These are phyloP conservation scores for Pisolithus microcarpus DNA, from an alignment of 768 basidiomycete species.

Conservation along the genomic window DNA sequence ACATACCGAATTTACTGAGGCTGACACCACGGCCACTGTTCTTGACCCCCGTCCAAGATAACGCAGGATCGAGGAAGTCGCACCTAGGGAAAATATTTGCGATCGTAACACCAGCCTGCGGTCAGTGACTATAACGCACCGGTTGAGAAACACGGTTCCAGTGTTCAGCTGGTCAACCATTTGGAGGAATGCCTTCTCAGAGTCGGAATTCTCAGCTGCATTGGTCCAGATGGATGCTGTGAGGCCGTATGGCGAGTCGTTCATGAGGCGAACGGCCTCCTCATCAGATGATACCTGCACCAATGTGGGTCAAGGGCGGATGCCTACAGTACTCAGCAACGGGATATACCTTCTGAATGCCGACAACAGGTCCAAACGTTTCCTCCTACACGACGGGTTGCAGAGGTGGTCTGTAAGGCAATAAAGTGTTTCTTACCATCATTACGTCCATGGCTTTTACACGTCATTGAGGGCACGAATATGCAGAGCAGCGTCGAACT, in stretches of 20 bases:
- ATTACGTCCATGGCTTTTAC: conserved; percentile 81
- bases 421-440: conserved; percentile 49
- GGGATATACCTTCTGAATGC: conserved; percentile 74
- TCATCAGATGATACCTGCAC: conserved; percentile 71
- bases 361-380: conserved; percentile 90
- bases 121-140: conserved; percentile 32
- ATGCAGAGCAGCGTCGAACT: not conserved
- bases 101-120: not conserved
- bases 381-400: conserved; percentile 47
- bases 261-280: conserved; percentile 88
- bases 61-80: conserved; percentile 87
- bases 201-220: conserved; percentile 48
- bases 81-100: conserved; percentile 38
- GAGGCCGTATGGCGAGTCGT: conserved; percentile 91
- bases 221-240: conserved; percentile 96
- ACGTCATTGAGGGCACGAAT: conserved; percentile 2
- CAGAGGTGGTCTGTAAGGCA: not conserved
- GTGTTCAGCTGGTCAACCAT: conserved; percentile 66
- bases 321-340: not conserved
- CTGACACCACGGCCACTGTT: conserved; percentile 88
- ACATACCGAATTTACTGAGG: conserved; percentile 79
- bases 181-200: conserved; percentile 58
- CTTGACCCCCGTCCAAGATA: conserved; percentile 94
- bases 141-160: conserved; percentile 92
- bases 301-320: not conserved